Base-by-base conservation (phyloP, 2,329 filamentous ascomycete species). In the Pestalotiopsis sp. region DNA sequence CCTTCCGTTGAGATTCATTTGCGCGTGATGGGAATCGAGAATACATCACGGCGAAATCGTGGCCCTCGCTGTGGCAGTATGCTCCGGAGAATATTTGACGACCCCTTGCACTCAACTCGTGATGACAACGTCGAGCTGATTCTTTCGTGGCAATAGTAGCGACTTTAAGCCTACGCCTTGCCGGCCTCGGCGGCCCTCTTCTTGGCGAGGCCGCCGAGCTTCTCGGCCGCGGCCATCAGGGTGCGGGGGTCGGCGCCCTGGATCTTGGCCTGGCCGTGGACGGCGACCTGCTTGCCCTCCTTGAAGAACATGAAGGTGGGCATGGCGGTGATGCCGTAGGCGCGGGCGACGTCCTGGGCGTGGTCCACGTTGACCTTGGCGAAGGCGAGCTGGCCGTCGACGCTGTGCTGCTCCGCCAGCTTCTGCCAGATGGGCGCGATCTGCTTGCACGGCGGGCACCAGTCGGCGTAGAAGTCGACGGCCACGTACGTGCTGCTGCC, bases 261-360 rank as follows among this genome's bases (percentile, higher is more conserved):
- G 59, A 69, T 63, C 58, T 58, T 64, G n/a, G 67, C 67, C 45
- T 66, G 64, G 14, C 67, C 67, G 31, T 69, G 55, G 17, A 69
- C 67, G 11, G 67, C 64, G 65, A 64, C 65, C 59, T 67, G 65
- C 45, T 67, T 67, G n/a, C 86, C 86, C 64, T 87, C 81, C 78
- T 86, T 83, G 78, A 90, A 89, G 80, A 89, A 86, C 75, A 87
- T 79, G 76, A 90, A 90, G 55, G 87, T 87, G 11, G 88, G 88
- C 81, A 90, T 87, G 75, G 85, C 84, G 31, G 82, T 81, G 74
- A 90, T 81, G 75, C 81, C 79, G 74, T 88, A 85, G 70, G 83
- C 79, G 14, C 76, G 74, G 66, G 87, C 84, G 23, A 87, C 81
- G 64, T 86, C 84, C 68, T 84, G 80, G 11, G 84, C 82, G 59